phyloP scores from a whole-genome alignment of 2,329 filamentous ascomycete genomes.

The Pseudogymnoascus sp. region DNA sequence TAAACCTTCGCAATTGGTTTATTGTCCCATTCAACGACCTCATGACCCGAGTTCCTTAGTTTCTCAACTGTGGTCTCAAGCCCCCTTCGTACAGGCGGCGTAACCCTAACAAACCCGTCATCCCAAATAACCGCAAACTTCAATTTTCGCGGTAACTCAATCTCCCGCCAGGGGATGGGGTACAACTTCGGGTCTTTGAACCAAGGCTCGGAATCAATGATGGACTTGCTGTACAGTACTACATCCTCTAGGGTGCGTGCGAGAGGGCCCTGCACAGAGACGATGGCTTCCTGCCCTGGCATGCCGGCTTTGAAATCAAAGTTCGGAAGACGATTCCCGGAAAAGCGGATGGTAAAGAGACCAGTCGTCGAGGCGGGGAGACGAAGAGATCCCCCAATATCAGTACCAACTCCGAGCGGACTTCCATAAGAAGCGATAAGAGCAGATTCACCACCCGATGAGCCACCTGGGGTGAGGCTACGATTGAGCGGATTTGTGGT shows the following conservation, averaged over 20 bases:
- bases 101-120: slow-evolving; percentile 31
- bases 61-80: slow-evolving; percentile 29
- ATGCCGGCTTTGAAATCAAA: slow-evolving; percentile 32
- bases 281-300: slow-evolving; percentile 34
- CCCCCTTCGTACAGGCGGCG: slow-evolving; percentile 33
- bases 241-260: slow-evolving; percentile 29
- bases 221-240: slow-evolving; percentile 31
- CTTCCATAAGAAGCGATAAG: slow-evolving; percentile 36
- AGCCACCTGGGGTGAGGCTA: slow-evolving; percentile 51
- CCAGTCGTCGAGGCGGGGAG: slow-evolving; percentile 32
- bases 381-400: slow-evolving; percentile 37
- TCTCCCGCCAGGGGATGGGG: slow-evolving; percentile 33
- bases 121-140: slow-evolving; percentile 32
- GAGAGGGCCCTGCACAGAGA: slow-evolving; percentile 34
- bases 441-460: slow-evolving; percentile 54
- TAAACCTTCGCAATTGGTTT: background rate
- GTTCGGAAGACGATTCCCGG: slow-evolving; percentile 28
- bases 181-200: slow-evolving; percentile 33
- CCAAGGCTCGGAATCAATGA: slow-evolving; percentile 32
- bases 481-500: slow-evolving; percentile 45
- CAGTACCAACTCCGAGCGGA: slow-evolving; percentile 36
- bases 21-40: slow-evolving; percentile 20
- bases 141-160: slow-evolving; percentile 27
- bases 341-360: slow-evolving; percentile 14
- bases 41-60: slow-evolving; percentile 31